A percentile compares a stretch with the other conserved stretches of the same genome.
These are phyloP conservation scores for Xylariales sp. DNA, from an alignment of 2,329 filamentous ascomycete genomes.

Conservation along the genomic window DNA sequence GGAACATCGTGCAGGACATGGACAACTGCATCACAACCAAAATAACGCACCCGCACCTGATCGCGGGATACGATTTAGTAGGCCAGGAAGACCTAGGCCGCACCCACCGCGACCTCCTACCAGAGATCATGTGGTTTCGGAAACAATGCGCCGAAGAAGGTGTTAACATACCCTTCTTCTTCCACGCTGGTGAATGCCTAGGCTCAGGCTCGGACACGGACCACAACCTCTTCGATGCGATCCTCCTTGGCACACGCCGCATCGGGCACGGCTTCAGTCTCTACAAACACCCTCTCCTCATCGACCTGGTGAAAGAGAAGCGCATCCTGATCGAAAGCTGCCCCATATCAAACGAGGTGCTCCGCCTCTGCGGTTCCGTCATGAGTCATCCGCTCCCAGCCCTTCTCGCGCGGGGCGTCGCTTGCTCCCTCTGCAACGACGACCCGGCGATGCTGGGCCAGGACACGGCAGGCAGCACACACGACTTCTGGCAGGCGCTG, in stretches of 20 bases:
- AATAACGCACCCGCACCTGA: conserved; percentile 78
- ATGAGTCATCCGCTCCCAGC: conserved; percentile 84
- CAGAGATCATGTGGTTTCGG: conserved; percentile 92
- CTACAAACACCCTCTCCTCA: conserved; percentile 89
- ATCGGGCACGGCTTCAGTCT: conserved; percentile 92
- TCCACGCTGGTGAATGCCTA: conserved; percentile 91
- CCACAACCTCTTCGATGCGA: conserved; percentile 85
- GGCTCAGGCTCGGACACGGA: conserved; percentile 82
- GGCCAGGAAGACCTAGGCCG: conserved; percentile 86
- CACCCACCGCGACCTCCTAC: conserved; percentile 79
- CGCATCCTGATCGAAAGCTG: conserved; percentile 90
- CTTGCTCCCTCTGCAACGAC: conserved; percentile 88
- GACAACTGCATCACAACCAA: conserved; percentile 88
- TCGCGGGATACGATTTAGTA: conserved; percentile 90
- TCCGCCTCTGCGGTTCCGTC: conserved; percentile 81
- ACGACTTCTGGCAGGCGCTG: conserved; percentile 94
- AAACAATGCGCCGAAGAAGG: conserved; percentile 82
- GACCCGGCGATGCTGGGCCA: conserved; percentile 91
- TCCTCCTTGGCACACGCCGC: conserved; percentile 85
- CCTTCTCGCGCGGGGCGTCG: conserved; percentile 83
- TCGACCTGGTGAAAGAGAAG: conserved; percentile 89
- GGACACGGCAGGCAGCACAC: conserved; percentile 82
- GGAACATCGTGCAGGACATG: conserved; percentile 81
- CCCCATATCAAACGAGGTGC: conserved; percentile 89
- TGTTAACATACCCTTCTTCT: conserved; percentile 91